These are phyloP conservation scores for Botrytis galanthina DNA, from an alignment of 2,329 filamentous ascomycete genomes.

Conservation along the genomic window DNA sequence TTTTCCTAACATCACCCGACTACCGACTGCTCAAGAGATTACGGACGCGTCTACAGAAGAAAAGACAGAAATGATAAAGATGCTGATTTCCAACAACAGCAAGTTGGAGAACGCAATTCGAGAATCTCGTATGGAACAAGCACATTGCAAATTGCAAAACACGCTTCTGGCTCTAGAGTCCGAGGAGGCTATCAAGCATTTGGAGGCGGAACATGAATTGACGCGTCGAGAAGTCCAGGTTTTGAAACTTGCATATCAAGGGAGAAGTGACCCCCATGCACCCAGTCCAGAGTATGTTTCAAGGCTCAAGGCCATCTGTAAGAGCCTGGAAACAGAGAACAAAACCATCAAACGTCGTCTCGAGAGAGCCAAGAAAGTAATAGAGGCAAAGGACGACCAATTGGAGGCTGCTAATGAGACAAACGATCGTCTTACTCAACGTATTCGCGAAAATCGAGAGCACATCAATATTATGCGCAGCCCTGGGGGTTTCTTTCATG, in stretches of 20 bases:
- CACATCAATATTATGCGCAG: constrained; percentile 78
- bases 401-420: constrained; percentile 70
- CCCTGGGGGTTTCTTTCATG: constrained; percentile 66
- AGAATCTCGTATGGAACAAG: constrained; percentile 75
- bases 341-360: constrained; percentile 62
- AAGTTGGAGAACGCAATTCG: constrained; percentile 49
- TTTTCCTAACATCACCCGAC: background rate
- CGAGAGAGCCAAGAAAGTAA: constrained; percentile 71
- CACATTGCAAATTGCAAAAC: constrained; percentile 88
- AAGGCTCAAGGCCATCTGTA: constrained; percentile 64
- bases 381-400: constrained; percentile 75
- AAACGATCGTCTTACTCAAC: constrained; percentile 71
- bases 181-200: constrained; percentile 79
- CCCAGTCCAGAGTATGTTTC: constrained; percentile 50
- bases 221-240: constrained; percentile 85
- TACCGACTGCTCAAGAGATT: constrained; percentile 50
- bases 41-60: constrained; percentile 54
- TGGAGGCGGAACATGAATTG: constrained; percentile 89
- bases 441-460: constrained; percentile 86
- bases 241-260: constrained; percentile 67
- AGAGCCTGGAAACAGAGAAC: constrained; percentile 66
- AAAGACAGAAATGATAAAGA: constrained; percentile 55
- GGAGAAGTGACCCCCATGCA: constrained; percentile 49
- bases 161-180: constrained; percentile 81
- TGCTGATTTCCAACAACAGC: constrained; percentile 54